These are phyloP conservation scores for Aspergillus panamensis DNA, from an alignment of 495 filamentous ascomycete genomes.

Conservation along the genomic window DNA sequence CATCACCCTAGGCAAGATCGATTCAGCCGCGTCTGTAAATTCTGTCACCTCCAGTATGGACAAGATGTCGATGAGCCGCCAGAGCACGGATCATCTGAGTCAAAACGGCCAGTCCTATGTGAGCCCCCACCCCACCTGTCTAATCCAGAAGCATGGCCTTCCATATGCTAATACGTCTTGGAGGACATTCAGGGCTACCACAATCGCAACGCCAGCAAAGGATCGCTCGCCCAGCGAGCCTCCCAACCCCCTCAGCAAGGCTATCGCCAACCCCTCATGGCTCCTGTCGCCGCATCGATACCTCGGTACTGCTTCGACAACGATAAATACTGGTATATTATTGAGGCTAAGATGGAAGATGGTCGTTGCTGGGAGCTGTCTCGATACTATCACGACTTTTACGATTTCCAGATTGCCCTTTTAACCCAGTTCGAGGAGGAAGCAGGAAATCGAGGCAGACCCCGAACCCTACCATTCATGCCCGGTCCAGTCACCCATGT, in stretches of 20 bases:
- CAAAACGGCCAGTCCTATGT: constrained; percentile 49
- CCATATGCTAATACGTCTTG: constrained; percentile 3
- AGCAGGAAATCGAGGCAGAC: constrained; percentile 73
- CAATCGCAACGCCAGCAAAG: constrained; percentile 47
- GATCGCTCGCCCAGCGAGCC: constrained; percentile 31
- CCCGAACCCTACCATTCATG: constrained; percentile 93
- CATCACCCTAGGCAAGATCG: constrained; percentile 90
- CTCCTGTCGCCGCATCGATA: constrained; percentile 75
- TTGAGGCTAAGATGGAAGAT: constrained; percentile 88
- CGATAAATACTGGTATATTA: constrained; percentile 98
- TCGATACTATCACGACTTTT: constrained; percentile 96
- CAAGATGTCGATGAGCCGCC: constrained; percentile 65
- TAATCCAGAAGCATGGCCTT: not conserved
- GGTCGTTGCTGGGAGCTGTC: constrained; percentile 89
- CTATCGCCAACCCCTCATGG: constrained; percentile 39
- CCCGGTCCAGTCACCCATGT: constrained; percentile 97
- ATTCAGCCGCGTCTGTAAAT: constrained; percentile 48
- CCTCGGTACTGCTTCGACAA: constrained; percentile 95
- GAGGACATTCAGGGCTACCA: constrained; percentile 35
- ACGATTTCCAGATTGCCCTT: constrained; percentile 95
- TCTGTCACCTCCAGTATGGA: constrained; percentile 69
- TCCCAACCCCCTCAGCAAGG: constrained; percentile 28
- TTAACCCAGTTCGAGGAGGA: constrained; percentile 92
- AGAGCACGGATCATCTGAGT: constrained; percentile 34
- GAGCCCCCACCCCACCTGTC: constrained; percentile 21